Evolutionary conservation across 2,329 filamentous ascomycete genomes (phyloP), one percentile per base, ranked within the genome.

Genomic region (Zymoseptoria pseudotritici): DNA sequence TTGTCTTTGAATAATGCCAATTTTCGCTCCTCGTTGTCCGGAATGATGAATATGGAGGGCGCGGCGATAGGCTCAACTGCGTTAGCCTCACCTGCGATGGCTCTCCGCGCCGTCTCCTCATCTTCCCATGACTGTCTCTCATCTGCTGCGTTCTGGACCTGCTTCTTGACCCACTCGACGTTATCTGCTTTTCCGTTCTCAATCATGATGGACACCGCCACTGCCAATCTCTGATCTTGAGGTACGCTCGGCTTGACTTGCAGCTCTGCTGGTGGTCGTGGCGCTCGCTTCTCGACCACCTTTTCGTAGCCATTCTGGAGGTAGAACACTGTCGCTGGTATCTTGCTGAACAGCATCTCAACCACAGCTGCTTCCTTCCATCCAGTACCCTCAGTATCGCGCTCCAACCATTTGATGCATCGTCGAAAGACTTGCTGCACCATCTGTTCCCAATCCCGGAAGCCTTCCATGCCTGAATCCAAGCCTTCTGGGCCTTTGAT

Each of bases 321-420:
- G 71, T 91, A 97, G 74, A 89, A 90, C 0, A 91, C 83, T 0
- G 90, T 96, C 53, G 84, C 83, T 56, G 86, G 87, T 59, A 91
- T 88, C 74, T 99, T 99, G 73, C 90, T 96, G 75, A 99, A 99
- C 13, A 99, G 80, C 81, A 99, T 85, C 75, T 99, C 94, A 0
- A 95, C 87, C 55, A 96, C 82, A 50, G 97, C 79, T 29, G 71
- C 65, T 63, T 93, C 90, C 0, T 91, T 91, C 51, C 91, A 84
- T 66, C 96, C 86, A n/a, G 94, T 84, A 8, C 67, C 68, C 13
- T 65, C 67, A 1, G 60, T 65, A 0, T 63, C 60, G 20, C 67
- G 63, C 24, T 67, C 63, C 1, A 97, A 82, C 75, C 94, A 96
- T 70, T 89, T 91, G 58, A 90, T 82, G 64, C 93, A 88, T 69